Evolutionary conservation across 2,329 filamentous ascomycete species (phyloP).

Genomic region (Fusarium veterinarium): DNA sequence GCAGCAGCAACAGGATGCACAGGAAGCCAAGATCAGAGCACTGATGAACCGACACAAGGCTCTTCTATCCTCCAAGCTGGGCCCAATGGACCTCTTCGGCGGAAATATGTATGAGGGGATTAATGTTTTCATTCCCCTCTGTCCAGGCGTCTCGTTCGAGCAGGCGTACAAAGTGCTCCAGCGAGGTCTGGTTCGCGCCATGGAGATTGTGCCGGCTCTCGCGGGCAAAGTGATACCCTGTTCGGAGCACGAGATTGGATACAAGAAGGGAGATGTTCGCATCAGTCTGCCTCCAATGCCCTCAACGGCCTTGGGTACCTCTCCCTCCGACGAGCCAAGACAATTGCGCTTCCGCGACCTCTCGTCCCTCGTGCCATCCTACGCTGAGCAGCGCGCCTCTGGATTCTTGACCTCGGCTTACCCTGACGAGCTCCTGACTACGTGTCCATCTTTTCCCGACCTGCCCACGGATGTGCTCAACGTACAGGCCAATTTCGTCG

Average conservation of each 20-base stretch:
- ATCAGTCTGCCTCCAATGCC: not conserved
- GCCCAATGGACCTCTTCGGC: not conserved
- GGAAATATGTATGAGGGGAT: not conserved
- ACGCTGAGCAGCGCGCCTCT: not conserved
- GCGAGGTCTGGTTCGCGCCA: not conserved
- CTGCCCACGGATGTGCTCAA: not conserved
- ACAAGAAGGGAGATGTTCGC: not conserved
- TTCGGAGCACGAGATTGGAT: not conserved
- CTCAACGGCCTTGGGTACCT: not conserved
- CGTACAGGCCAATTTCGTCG: not conserved
- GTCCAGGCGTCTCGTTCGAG: not conserved
- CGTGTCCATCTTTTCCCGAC: not conserved
- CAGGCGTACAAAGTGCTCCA: not conserved
- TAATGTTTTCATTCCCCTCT: not conserved
- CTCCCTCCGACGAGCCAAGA: rapidly evolving
- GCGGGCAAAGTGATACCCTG: not conserved
- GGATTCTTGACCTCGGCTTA: not conserved
- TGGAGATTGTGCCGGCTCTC: not conserved
- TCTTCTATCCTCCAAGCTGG: not conserved
- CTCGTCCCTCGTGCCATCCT: not conserved
- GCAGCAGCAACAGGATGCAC: not conserved
- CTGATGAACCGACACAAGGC: not conserved
- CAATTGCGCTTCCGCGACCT: not conserved
- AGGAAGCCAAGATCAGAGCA: not conserved
- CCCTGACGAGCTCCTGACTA: not conserved